These are phyloP conservation scores for Sporisorium exsertum DNA, from an alignment of 1,284 basidiomycete species.

Conservation along the genomic window DNA sequence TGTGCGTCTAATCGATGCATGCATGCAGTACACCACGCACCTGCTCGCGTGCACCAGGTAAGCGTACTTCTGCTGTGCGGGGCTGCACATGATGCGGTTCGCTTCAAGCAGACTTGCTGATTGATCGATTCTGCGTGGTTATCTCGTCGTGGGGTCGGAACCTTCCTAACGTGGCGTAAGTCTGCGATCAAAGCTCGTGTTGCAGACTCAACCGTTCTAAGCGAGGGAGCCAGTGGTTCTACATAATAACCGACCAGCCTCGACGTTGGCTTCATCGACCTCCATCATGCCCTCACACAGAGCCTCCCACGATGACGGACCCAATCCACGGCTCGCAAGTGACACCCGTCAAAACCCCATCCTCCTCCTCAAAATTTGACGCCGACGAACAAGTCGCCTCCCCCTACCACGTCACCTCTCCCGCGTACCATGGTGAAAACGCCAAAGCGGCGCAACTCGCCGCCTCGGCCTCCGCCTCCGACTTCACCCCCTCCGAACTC, in stretches of 20 bases:
- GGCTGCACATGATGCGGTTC: too few relatives aligned
- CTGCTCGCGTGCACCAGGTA: neutral
- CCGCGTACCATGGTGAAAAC: constrained; percentile 28
- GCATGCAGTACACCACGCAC: too few relatives aligned
- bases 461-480: constrained; percentile 13
- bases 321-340: neutral
- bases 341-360: constrained; percentile 7
- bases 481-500: constrained; percentile 37
- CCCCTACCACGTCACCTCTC: constrained; percentile 19
- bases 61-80: neutral
- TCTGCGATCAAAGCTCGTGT: neutral
- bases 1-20: too few relatives aligned
- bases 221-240: neutral
- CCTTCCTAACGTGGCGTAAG: constrained; percentile 5
- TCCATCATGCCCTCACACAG: neutral
- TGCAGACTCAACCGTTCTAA: neutral
- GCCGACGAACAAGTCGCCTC: constrained; percentile 10
- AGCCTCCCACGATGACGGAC: constrained; percentile 5
- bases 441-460: constrained; percentile 34
- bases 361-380: constrained; percentile 5
- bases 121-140: neutral
- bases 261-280: neutral
- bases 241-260: neutral
- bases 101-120: neutral
- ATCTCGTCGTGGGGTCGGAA: constrained; percentile 5